Conservation (phyloP, 805 yeast genomes). For the Ogataea angusta region DNA sequence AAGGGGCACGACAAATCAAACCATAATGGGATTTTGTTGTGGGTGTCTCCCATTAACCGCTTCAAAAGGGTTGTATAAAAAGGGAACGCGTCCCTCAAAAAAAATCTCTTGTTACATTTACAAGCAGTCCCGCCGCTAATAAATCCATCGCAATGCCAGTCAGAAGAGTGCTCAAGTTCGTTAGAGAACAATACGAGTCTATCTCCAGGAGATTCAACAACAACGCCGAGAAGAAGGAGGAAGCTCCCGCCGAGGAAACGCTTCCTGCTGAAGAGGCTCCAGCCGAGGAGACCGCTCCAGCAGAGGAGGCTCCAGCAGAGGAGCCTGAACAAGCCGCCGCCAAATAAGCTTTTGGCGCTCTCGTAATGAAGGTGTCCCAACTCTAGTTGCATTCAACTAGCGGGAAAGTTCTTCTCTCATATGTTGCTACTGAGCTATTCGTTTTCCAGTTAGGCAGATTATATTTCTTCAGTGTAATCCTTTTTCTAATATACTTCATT, state of each 20-base stretch:
- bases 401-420: conserved; percentile 1
- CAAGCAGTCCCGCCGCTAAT: conserved; percentile 12
- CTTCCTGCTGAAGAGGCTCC: conserved; percentile 20
- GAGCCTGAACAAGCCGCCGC: conserved; percentile 16
- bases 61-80: conserved; percentile 10
- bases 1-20: conserved; percentile 13
- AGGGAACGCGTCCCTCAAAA: conserved; percentile 7
- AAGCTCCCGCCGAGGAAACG: conserved; percentile 16
- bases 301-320: conserved; percentile 21
- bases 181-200: conserved; percentile 31
- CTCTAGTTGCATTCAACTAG: conserved; percentile 19
- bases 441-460: conserved; percentile 17
- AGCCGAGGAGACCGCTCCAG: conserved; percentile 16
- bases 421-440: conserved; percentile 12
- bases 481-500: conserved; percentile 13
- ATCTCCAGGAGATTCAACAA: conserved; percentile 29
- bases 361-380: conserved; percentile 5
- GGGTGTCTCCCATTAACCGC: conserved; percentile 17
- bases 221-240: conserved; percentile 14
- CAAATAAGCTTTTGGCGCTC: conserved; percentile 9
- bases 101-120: conserved; percentile 2
- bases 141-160: conserved; percentile 30
- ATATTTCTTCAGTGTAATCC: conserved; percentile 18
- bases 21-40: conserved; percentile 16
- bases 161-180: conserved; percentile 32